These are phyloP conservation scores for Paracoccidioides brasiliensis DNA, from an alignment of 2,329 filamentous ascomycete genomes.

Conservation along the genomic window DNA sequence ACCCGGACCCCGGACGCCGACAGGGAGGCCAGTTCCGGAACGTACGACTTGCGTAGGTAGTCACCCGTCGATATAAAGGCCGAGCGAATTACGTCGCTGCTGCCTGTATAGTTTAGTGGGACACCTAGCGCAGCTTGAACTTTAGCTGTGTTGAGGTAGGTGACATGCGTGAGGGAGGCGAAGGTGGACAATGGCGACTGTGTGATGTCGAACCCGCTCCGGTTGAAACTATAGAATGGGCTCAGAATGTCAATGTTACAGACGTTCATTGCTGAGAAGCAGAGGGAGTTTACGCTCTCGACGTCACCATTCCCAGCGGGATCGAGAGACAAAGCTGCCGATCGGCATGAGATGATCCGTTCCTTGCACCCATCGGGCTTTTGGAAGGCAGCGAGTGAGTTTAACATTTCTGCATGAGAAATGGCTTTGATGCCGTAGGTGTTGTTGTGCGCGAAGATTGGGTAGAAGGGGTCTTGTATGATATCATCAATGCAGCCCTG, in stretches of 20 bases:
- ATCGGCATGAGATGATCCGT: constrained; percentile 39
- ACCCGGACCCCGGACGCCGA: constrained; percentile 52
- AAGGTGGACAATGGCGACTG: constrained; percentile 40
- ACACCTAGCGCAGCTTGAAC: constrained; percentile 47
- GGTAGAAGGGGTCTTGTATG: constrained; percentile 37
- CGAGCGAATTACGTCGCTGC: constrained; percentile 30
- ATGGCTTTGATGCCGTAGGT: constrained; percentile 44
- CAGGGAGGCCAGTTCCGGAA: constrained; percentile 47
- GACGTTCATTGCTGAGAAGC: constrained; percentile 32
- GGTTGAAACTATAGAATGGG: constrained; percentile 34
- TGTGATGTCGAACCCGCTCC: constrained; percentile 47
- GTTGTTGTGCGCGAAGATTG: constrained; percentile 44
- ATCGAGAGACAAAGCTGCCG: constrained; percentile 35
- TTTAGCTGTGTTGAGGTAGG: constrained; percentile 44
- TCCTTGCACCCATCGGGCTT: constrained; percentile 42
- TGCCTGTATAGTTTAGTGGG: constrained; percentile 45
- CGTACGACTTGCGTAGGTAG: constrained; percentile 49
- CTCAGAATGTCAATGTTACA: constrained; percentile 46
- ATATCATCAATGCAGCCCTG: constrained; percentile 51
- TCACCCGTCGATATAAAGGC: constrained; percentile 45
- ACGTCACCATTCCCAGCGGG: constrained; percentile 37
- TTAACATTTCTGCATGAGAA: constrained; percentile 35
- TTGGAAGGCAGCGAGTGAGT: constrained; percentile 34
- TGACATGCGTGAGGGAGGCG: constrained; percentile 38
- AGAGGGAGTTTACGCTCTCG: constrained; percentile 32